Percentiles rank a stretch among this genome's conserved stretches.
Evolutionary conservation across 805 yeast species (phyloP).

Genomic region (Wickerhamia fluorescens): DNA sequence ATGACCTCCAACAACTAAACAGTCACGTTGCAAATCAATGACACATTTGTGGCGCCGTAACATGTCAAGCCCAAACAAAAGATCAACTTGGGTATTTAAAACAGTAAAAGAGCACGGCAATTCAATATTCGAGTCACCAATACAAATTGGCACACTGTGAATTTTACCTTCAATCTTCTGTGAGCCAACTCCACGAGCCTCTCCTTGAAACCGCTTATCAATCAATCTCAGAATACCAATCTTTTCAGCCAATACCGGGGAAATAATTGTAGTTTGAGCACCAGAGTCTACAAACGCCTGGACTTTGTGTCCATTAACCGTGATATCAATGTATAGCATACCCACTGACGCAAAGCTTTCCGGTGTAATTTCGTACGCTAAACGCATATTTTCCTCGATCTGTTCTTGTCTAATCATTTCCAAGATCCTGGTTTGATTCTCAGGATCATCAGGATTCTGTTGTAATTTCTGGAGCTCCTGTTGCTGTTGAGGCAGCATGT

Average conservation of each 20-base stretch:
- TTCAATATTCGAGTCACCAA: constrained; percentile 45
- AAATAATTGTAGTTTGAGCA: constrained; percentile 83
- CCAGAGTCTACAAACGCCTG: constrained; percentile 97
- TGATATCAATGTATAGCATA: constrained; percentile 76
- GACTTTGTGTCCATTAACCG: constrained; percentile 71
- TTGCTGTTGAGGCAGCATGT: constrained; percentile 4
- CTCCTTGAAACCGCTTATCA: constrained; percentile 74
- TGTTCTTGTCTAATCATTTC: constrained; percentile 65
- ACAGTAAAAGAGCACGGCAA: constrained; percentile 35
- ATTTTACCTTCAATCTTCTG: constrained; percentile 74
- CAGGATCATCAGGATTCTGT: constrained; percentile 65
- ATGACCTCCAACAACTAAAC: constrained; percentile 60
- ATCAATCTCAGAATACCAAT: constrained; percentile 66
- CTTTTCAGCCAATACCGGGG: constrained; percentile 66
- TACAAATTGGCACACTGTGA: constrained; percentile 80
- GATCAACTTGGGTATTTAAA: constrained; percentile 63
- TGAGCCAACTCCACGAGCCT: constrained; percentile 87
- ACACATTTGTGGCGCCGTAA: constrained; percentile 79
- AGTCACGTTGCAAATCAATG: constrained; percentile 64
- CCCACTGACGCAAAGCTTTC: constrained; percentile 78
- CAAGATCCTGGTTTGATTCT: constrained; percentile 54
- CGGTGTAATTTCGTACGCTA: constrained; percentile 83
- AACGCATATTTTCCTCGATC: constrained; percentile 70
- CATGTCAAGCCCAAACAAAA: constrained; percentile 86
- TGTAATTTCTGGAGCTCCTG: constrained; percentile 47